Percentiles rank a stretch among this genome's conserved stretches.
Conservation (phyloP, 2,329 filamentous ascomycete species). For the Colletotrichum abscissum region DNA sequence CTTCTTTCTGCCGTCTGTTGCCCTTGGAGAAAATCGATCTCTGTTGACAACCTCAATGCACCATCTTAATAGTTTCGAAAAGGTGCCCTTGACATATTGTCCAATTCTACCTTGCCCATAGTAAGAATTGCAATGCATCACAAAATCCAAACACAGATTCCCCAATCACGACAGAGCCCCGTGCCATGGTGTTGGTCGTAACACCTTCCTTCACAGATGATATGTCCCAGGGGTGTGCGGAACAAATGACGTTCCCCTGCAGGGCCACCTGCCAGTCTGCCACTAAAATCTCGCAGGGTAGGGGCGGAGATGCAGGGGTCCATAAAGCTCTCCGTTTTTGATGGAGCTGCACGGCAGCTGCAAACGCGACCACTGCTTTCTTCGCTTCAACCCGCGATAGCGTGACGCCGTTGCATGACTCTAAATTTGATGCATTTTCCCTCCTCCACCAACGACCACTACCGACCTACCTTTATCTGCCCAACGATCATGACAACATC, state of each 20-base stretch:
- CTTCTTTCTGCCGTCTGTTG: neutral
- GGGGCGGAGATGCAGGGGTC: conserved; percentile 30
- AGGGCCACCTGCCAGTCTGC: conserved; percentile 20
- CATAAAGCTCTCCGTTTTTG: conserved; percentile 28
- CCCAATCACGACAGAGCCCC: neutral
- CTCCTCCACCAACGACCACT: neutral
- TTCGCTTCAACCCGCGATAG: conserved; percentile 3
- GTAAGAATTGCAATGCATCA: neutral
- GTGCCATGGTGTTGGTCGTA: conserved; percentile 9
- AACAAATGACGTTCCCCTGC: conserved; percentile 34
- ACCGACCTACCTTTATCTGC: neutral
- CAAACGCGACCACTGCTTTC: conserved; percentile 16
- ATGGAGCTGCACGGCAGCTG: conserved; percentile 28
- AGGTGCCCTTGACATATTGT: too few species aligned
- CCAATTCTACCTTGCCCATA: neutral
- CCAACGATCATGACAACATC: conserved; percentile 37
- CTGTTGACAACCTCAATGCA: neutral
- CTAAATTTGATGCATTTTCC: neutral
- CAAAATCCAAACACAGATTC: neutral
- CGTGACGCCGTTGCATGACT: conserved; percentile 13
- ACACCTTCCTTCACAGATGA: conserved; percentile 17
- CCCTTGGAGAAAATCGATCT: neutral
- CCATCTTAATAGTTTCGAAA: neutral
- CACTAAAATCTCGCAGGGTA: conserved; percentile 18
- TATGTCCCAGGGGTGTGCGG: conserved; percentile 27